These are phyloP conservation scores for Tetrahymena thermophila DNA, from an alignment of 73 alveolate species.

Conservation along the genomic window DNA sequence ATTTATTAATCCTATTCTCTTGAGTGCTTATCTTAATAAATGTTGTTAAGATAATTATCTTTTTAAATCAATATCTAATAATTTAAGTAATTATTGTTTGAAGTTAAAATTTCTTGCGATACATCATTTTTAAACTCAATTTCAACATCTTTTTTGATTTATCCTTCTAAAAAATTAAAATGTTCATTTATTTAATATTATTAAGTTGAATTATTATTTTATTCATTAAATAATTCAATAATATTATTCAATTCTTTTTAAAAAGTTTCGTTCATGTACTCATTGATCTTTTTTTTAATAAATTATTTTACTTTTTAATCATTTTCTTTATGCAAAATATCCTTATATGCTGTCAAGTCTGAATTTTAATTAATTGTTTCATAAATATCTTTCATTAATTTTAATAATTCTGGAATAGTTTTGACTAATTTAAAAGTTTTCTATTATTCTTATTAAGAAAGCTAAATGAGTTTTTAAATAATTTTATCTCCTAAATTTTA, in stretches of 20 bases:
- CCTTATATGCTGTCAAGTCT: background rate
- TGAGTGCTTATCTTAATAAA: background rate
- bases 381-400: background rate
- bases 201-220: no score
- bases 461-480: background rate
- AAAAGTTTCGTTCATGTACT: background rate
- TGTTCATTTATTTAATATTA: background rate
- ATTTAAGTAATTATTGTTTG: background rate
- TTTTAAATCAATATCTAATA: no score
- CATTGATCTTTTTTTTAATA: background rate
- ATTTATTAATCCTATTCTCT: no score
- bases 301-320: background rate
- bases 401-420: background rate
- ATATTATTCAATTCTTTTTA: background rate
- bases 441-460: background rate
- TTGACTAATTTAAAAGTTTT: background rate
- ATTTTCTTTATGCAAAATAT: background rate
- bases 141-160: no score
- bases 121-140: no score
- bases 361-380: background rate
- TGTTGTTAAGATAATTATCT: background rate
- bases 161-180: background rate
- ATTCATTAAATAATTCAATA: background rate
- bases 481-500: background rate
- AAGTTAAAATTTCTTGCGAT: background rate